Percentiles rank a stretch among this genome's conserved stretches.
These are phyloP conservation scores for Pseudocercospora fijiensis DNA, from an alignment of 2,329 filamentous ascomycete species.

Conservation along the genomic window DNA sequence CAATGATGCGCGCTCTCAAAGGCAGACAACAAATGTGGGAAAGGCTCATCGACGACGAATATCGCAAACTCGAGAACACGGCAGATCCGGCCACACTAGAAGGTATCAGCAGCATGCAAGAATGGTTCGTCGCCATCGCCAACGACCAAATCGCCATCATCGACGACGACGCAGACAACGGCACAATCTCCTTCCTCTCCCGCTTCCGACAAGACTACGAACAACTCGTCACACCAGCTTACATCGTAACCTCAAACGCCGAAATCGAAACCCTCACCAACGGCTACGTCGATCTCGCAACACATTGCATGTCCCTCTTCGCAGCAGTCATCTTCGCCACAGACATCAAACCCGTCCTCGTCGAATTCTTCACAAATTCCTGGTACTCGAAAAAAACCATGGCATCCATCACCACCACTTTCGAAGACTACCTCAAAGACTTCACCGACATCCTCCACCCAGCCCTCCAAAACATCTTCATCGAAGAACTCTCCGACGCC, in stretches of 20 bases:
- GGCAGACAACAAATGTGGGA: constrained; percentile 83
- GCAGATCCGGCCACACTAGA: constrained; percentile 63
- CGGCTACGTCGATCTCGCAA: constrained; percentile 92
- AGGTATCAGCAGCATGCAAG: constrained; percentile 69
- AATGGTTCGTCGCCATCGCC: constrained; percentile 94
- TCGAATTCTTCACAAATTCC: constrained; percentile 82
- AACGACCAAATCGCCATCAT: constrained; percentile 99
- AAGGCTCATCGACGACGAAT: constrained; percentile 82
- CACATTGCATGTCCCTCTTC: constrained; percentile 87
- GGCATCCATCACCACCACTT: constrained; percentile 90
- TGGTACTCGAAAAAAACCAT: constrained; percentile 89
- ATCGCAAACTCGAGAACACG: constrained; percentile 64
- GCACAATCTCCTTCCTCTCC: constrained; percentile 76
- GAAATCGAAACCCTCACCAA: constrained; percentile 78
- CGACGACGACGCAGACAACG: constrained; percentile 73
- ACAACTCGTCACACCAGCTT: constrained; percentile 74
- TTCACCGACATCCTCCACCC: constrained; percentile 82
- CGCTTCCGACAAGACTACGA: constrained; percentile 83
- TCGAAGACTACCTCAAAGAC: constrained; percentile 87
- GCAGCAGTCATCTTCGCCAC: constrained; percentile 83
- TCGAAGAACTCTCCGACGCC: constrained; percentile 90
- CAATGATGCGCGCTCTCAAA: constrained; percentile 88
- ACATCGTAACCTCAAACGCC: constrained; percentile 67
- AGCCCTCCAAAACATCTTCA: constrained; percentile 83
- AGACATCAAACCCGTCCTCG: constrained; percentile 74